Evolutionary conservation across 2,329 filamentous ascomycete species (phyloP).

Genomic region (Dryadomyces sulphureus): DNA sequence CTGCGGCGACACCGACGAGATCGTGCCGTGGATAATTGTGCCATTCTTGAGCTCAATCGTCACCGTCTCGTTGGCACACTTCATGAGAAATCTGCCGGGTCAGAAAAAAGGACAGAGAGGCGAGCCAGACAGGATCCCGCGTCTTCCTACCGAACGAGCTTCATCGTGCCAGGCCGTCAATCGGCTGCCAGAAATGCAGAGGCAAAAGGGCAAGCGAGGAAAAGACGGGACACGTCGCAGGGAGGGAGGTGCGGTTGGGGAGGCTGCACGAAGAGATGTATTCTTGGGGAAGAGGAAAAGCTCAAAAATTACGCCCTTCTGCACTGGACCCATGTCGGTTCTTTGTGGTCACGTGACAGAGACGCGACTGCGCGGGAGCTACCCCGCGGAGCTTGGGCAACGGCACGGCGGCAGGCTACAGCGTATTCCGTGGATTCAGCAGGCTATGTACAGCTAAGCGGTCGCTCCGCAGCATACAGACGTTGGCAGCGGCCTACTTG

Average conservation of each 20-base stretch:
- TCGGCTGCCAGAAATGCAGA: neutral
- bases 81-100: slow-evolving; percentile 83
- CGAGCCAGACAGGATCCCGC: neutral
- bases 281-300: too few species aligned
- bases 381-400: too few species aligned
- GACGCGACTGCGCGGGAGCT: too few species aligned
- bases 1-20: slow-evolving; percentile 89
- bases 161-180: slow-evolving; percentile 48
- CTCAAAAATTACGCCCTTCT: too few species aligned
- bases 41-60: slow-evolving; percentile 98
- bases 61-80: slow-evolving; percentile 96
- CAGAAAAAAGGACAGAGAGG: slow-evolving; percentile 13
- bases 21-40: slow-evolving; percentile 92
- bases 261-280: too few species aligned
- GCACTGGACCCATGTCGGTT: too few species aligned
- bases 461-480: too few species aligned
- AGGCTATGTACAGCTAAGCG: too few species aligned
- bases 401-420: too few species aligned
- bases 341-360: too few species aligned
- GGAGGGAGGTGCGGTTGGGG: neutral
- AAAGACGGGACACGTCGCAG: neutral
- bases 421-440: too few species aligned
- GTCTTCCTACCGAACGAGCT: slow-evolving; percentile 80
- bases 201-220: neutral
- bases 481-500: too few species aligned